phyloP scores from a whole-genome alignment of 179 eudicot genomes.

The Heliamphora pulchella region DNA sequence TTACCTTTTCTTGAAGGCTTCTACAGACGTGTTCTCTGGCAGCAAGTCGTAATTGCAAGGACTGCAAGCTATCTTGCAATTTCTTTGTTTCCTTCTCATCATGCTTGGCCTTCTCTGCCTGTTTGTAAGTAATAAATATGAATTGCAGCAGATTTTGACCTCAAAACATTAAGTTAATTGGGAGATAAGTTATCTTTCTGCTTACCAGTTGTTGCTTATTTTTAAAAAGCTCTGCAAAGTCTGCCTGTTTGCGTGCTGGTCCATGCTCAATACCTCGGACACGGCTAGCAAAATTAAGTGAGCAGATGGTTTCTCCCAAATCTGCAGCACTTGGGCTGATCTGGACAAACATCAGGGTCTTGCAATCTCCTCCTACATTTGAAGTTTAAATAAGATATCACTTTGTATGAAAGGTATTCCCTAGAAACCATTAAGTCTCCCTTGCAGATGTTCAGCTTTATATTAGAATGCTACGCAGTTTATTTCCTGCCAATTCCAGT shows the following conservation, averaged over 20 bases:
- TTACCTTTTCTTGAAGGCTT: conserved; percentile 80
- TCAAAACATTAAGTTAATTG: neutral
- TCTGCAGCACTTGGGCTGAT: conserved; percentile 70
- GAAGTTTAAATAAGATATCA: neutral
- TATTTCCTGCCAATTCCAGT: too few relatives aligned
- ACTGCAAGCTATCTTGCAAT: conserved; percentile 70
- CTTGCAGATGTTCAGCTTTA: too few relatives aligned
- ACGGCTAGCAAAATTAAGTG: conserved; percentile 87
- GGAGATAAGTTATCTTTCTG: neutral
- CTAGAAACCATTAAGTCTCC: neutral
- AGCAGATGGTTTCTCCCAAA: conserved; percentile 87
- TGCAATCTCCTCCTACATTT: conserved; percentile 87
- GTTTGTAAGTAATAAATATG: conserved; percentile 19
- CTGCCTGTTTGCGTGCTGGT: conserved; percentile 84
- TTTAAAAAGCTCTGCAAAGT: conserved; percentile 64
- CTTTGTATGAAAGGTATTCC: neutral
- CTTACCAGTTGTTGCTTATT: conserved; percentile 73
- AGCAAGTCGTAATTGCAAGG: conserved; percentile 69
- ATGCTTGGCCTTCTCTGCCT: conserved; percentile 88
- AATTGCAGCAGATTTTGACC: neutral
- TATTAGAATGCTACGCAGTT: too few relatives aligned
- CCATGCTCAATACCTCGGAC: conserved; percentile 91
- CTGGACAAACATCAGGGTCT: conserved; percentile 92
- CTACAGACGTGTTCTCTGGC: conserved; percentile 64
- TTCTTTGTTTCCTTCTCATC: conserved; percentile 87